Conservation (phyloP, 2,329 filamentous ascomycete genomes). For the Cytospora piceae region DNA sequence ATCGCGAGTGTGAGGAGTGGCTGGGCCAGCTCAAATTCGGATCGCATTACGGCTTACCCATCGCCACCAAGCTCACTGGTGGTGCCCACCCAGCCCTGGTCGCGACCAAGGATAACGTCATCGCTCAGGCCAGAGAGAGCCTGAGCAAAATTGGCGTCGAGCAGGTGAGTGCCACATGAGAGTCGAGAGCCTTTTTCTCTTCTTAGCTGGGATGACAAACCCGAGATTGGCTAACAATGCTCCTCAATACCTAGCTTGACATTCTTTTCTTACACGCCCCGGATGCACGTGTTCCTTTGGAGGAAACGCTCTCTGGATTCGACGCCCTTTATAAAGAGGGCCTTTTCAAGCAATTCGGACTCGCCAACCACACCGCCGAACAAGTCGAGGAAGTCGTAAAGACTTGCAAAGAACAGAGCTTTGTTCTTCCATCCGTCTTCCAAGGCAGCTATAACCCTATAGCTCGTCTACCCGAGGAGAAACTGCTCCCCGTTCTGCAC, state of each 20-base stretch:
- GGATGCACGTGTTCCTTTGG: conserved; percentile 55
- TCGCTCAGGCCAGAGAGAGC: conserved; percentile 30
- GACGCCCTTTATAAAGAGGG: conserved; percentile 63
- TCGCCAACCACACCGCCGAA: conserved; percentile 48
- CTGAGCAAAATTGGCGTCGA: conserved; percentile 31
- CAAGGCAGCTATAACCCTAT: conserved; percentile 48
- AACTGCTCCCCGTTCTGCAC: conserved; percentile 48
- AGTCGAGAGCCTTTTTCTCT: not conserved
- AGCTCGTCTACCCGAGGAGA: conserved; percentile 43
- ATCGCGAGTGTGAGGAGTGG: conserved; percentile 32
- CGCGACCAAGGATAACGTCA: conserved; percentile 30
- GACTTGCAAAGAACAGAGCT: conserved; percentile 43
- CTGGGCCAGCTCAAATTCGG: conserved; percentile 31
- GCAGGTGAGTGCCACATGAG: conserved; percentile 14
- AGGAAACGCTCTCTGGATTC: conserved; percentile 63
- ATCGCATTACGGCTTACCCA: conserved; percentile 30
- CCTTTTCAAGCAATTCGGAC: conserved; percentile 45
- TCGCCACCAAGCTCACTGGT: conserved; percentile 35
- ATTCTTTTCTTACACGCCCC: conserved; percentile 55
- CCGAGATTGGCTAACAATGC: not conserved
- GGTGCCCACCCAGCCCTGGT: not conserved
- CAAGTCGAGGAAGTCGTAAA: conserved; percentile 44
- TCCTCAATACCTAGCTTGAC: conserved; percentile 21
- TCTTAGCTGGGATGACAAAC: not conserved
- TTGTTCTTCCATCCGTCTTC: conserved; percentile 48